phyloP scores from a whole-genome alignment of 108 stramenopile species.

The Stephanodiscus triporus region DNA sequence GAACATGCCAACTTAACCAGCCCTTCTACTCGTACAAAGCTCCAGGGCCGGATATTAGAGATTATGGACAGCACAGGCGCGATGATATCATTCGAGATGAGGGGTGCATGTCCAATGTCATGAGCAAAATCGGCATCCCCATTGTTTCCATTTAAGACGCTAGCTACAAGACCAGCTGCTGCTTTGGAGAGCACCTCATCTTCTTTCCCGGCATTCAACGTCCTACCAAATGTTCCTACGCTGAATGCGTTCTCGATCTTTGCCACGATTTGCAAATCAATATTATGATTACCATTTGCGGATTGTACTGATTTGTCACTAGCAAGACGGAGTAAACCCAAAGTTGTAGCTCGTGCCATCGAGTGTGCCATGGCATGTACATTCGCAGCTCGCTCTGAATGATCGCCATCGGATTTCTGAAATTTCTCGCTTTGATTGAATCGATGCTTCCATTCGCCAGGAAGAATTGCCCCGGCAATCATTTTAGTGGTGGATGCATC shows the following conservation, averaged over 20 bases:
- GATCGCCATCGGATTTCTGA: too few relatives aligned
- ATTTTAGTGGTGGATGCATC: constrained; percentile 31
- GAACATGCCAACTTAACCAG: constrained; percentile 57
- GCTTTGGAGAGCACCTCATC: constrained; percentile 48
- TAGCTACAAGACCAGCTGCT: constrained; percentile 51
- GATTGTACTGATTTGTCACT: not conserved
- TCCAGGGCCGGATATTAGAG: constrained; percentile 62
- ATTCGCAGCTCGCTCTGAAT: not conserved
- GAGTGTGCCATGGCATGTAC: constrained; percentile 21
- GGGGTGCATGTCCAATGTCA: not conserved
- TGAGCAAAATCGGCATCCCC: constrained; percentile 1
- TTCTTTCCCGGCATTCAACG: constrained; percentile 6
- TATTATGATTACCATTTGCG: not conserved
- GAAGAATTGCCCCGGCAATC: constrained; percentile 44
- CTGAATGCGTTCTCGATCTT: constrained; percentile 40
- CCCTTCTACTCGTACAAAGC: constrained; percentile 33
- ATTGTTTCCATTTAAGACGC: constrained; percentile 14
- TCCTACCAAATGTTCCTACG: constrained; percentile 15
- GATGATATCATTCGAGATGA: constrained; percentile 44
- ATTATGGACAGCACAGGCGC: constrained; percentile 60
- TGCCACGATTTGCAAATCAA: constrained; percentile 43
- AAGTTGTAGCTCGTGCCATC: constrained; percentile 18
- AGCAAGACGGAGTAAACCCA: constrained; percentile 32
- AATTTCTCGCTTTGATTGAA: not conserved
- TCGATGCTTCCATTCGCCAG: constrained; percentile 3